Base-by-base conservation (phyloP, 1,284 basidiomycete genomes). In the Sparassis latifolia region DNA sequence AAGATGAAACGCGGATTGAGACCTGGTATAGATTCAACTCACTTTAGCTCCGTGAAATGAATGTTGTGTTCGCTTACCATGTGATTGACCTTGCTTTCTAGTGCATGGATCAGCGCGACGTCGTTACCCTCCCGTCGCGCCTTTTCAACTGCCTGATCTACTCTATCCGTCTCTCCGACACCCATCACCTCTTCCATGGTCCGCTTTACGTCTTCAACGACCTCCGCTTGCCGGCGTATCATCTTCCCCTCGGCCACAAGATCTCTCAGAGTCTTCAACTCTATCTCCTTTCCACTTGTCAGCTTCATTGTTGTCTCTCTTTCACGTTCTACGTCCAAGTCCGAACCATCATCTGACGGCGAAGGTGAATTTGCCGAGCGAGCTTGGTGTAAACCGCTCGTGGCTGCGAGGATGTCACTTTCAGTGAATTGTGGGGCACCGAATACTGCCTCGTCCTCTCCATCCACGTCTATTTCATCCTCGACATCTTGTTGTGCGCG, bases 381-480 rank as follows among this genome's bases (percentile, higher is more conserved):
- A 9, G 9, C 7, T 42, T 9, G 40, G 28, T 41, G 29, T 10
- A 12, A 35, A 7, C 50, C 52, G 4, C 9, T 48, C 37, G 52
- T 44, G 10, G 55, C 54, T 29, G 51, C 54, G 29, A 85, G 66
- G 38, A 89, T 71, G 59, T 90, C 87, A 1, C 74, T 72, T 63
- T 89, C 87, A 5, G 79, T 82, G 63, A 90, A 90, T 59, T 90
- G 88, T 0, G 76, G 72, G 12, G 76, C 76, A 1, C 87, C 87
- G 60, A 80, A 90, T 0, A 75, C 57, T 4, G 62, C 75, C 51
- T 80, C 76, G 58, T 89, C 87, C 50, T 86, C 85, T 2, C 87
- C 88, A 54, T 89, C 87, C 5, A 90, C 72, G 55, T 90, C 87
- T 5, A 89, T 72, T 33, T 88, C 86, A 29, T 86, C 86, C 12